These are phyloP conservation scores for Naematelia encephala DNA, from an alignment of 768 basidiomycete genomes.

Conservation along the genomic window DNA sequence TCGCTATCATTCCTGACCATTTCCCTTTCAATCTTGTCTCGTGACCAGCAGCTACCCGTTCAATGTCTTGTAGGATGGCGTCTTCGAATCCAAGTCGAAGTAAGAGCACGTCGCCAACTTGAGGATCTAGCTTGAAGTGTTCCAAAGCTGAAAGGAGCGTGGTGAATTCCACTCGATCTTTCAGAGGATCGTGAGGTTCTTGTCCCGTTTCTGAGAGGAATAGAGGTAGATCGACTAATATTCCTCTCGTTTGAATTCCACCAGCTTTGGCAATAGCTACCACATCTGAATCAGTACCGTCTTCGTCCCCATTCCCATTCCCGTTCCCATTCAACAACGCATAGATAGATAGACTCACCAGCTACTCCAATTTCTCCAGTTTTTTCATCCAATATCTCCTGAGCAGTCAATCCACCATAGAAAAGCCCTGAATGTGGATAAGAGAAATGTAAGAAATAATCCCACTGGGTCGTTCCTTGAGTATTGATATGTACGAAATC, in stretches of 20 bases:
- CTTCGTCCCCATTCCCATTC: neutral
- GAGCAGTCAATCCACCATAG: conserved; percentile 13
- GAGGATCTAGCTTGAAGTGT: conserved; percentile 5
- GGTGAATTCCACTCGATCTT: neutral
- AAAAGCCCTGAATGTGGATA: conserved; percentile 11
- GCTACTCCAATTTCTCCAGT: conserved; percentile 17
- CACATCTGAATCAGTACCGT: neutral
- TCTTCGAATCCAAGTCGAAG: conserved; percentile 16
- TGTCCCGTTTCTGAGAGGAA: neutral
- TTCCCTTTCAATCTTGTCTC: conserved; percentile 2
- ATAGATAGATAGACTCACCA: conserved; percentile 3
- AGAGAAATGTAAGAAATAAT: conserved; percentile 14
- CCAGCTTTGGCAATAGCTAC: conserved; percentile 11
- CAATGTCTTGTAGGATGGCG: neutral
- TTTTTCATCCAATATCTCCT: conserved; percentile 9
- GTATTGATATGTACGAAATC: conserved; percentile 16
- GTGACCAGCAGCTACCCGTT: neutral
- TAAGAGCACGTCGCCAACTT: conserved; percentile 14
- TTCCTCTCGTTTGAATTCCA: conserved; percentile 10
- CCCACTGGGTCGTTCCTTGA: conserved; percentile 16
- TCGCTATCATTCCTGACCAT: neutral
- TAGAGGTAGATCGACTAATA: conserved; percentile 11
- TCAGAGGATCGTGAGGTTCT: neutral
- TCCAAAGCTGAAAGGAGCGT: conserved; percentile 2
- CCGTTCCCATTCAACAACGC: neutral